Conservation (phyloP, 1,284 basidiomycete species). For the Neonothopanus nambi region DNA sequence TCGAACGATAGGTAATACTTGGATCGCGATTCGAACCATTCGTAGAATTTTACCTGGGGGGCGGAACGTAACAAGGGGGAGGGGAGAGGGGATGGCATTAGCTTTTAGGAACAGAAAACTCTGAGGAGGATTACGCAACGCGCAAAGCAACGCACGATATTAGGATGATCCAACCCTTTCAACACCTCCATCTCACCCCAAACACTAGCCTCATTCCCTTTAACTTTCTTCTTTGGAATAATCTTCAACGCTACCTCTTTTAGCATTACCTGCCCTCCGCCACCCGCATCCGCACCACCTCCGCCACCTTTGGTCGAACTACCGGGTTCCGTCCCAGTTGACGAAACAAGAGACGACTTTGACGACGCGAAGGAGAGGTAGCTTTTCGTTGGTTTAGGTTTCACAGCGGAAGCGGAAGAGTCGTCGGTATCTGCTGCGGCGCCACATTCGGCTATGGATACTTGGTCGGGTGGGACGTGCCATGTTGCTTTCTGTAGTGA, state of each 20-base stretch:
- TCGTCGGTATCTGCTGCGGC: constrained; percentile 39
- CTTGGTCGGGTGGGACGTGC: too few relatives aligned
- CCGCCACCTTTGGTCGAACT: constrained; percentile 63
- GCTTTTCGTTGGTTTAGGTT: background rate
- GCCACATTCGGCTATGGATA: constrained; percentile 56
- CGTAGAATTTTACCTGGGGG: constrained; percentile 91
- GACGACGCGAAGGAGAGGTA: too few relatives aligned
- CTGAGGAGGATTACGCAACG: constrained; percentile 52
- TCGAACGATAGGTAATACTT: too few relatives aligned
- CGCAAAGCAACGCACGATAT: constrained; percentile 90
- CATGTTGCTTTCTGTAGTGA: constrained; percentile 65
- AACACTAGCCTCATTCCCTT: too few relatives aligned
- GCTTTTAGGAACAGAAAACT: background rate
- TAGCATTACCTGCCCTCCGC: constrained; percentile 91
- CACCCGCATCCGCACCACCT: constrained; percentile 87
- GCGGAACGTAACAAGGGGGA: too few relatives aligned
- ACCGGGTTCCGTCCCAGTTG: constrained; percentile 18
- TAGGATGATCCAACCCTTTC: too few relatives aligned
- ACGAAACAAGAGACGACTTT: too few relatives aligned
- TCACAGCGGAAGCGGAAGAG: constrained; percentile 8
- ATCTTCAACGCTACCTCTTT: too few relatives aligned
- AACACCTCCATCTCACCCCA: too few relatives aligned
- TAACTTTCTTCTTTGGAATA: too few relatives aligned
- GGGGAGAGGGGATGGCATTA: background rate
- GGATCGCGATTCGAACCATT: constrained; percentile 90